A percentile compares a stretch with the other conserved stretches of the same genome.
These are phyloP conservation scores for Acanthamoeba castellanii DNA, from an alignment of 208 protist species.

Conservation along the genomic window DNA sequence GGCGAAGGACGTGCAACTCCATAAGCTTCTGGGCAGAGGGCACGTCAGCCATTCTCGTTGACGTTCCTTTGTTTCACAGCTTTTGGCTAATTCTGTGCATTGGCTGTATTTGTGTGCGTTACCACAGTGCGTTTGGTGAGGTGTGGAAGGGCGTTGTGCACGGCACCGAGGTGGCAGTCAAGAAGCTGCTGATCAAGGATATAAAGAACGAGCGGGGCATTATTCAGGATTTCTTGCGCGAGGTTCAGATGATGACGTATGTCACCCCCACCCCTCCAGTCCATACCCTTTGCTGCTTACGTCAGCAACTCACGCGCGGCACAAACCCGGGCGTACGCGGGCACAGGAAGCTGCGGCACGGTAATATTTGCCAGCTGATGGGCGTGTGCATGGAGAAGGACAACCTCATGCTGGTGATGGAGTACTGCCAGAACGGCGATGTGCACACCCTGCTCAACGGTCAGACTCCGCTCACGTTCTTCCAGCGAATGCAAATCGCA, in stretches of 20 bases:
- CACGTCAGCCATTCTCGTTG: neutral
- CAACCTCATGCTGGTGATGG: conserved; percentile 71
- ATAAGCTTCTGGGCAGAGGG: conserved; percentile 57
- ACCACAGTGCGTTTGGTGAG: conserved; percentile 48
- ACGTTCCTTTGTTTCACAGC: neutral
- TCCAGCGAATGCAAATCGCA: conserved; percentile 60
- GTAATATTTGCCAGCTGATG: conserved; percentile 72
- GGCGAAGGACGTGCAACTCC: conserved; percentile 57
- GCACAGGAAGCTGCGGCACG: conserved; percentile 40
- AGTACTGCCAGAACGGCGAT: conserved; percentile 61
- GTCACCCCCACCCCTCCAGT: neutral
- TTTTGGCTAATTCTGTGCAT: neutral
- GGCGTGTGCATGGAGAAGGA: conserved; percentile 63
- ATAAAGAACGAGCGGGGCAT: conserved; percentile 57
- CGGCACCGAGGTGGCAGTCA: conserved; percentile 66
- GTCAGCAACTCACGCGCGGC: neutral
- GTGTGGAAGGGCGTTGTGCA: conserved; percentile 63
- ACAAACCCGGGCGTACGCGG: neutral
- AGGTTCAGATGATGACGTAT: conserved; percentile 66
- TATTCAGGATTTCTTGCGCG: conserved; percentile 49
- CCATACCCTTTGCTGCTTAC: neutral
- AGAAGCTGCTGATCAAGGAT: conserved; percentile 65
- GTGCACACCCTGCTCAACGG: conserved; percentile 65
- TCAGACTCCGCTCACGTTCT: conserved; percentile 29
- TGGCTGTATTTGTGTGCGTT: neutral